Conservation (phyloP, 163 green algal species). For the Coccomyxa subellipsoidea region DNA sequence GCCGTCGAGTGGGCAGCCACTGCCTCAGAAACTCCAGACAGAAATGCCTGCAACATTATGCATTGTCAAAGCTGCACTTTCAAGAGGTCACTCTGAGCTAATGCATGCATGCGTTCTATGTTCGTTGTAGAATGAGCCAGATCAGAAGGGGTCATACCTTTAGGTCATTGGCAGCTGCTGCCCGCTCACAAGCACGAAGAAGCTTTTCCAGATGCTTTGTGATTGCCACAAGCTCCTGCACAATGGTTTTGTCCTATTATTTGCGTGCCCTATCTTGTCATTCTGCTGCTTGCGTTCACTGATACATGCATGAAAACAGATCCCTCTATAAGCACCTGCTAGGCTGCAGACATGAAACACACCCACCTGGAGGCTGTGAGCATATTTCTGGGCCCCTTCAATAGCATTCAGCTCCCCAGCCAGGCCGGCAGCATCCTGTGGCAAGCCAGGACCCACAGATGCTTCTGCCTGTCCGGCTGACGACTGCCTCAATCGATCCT, state of each 20-base stretch:
- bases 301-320: too few species aligned
- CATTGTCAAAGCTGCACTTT: too few species aligned
- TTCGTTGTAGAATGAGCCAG: background rate
- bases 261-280: too few species aligned
- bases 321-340: too few species aligned
- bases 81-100: too few species aligned
- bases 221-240: slow-evolving; percentile 48
- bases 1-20: background rate
- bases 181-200: slow-evolving; percentile 14
- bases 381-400: background rate
- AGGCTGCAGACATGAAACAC: too few species aligned
- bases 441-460: background rate
- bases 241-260: background rate
- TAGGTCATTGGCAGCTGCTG: slow-evolving; percentile 6
- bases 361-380: background rate
- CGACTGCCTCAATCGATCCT: background rate
- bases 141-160: background rate
- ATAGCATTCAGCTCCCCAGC: background rate
- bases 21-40: background rate
- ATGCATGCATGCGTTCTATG: background rate
- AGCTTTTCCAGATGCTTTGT: slow-evolving; percentile 48
- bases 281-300: too few species aligned
- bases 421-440: background rate
- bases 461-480: background rate
- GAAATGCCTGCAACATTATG: background rate